Evolutionary conservation across 2,329 filamentous ascomycete genomes (phyloP).

Genomic region (Sclerotinia minor): DNA sequence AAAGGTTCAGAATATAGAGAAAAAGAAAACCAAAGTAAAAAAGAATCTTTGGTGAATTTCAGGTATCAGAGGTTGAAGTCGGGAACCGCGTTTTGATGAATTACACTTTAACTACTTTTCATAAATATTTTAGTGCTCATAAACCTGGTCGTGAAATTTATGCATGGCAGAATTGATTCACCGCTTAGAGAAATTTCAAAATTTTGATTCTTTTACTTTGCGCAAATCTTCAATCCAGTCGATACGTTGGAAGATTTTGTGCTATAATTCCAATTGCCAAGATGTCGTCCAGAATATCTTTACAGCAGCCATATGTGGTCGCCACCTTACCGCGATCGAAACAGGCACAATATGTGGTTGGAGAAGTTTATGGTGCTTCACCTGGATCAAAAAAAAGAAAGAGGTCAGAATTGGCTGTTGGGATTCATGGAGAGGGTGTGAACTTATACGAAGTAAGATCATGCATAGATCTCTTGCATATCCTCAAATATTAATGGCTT

Average conservation of each 20-base stretch:
- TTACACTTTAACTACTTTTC: constrained; percentile 19
- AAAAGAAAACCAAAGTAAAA: background rate
- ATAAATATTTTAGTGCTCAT: background rate
- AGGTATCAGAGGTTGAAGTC: background rate
- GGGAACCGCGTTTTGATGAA: constrained; percentile 17
- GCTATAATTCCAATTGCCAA: constrained; percentile 10
- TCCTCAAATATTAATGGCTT: constrained; percentile 18
- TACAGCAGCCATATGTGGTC: constrained; percentile 65
- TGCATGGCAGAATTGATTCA: constrained; percentile 20
- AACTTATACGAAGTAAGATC: constrained; percentile 64
- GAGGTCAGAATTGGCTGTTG: constrained; percentile 62
- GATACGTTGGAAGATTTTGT: constrained; percentile 11
- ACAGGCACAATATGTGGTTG: constrained; percentile 57
- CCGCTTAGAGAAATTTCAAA: constrained; percentile 27
- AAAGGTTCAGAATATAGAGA: background rate
- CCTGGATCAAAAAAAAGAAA: constrained; percentile 61
- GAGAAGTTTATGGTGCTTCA: constrained; percentile 61
- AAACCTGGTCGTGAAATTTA: background rate
- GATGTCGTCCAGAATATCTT: constrained; percentile 53
- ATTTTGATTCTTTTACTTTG: constrained; percentile 18
- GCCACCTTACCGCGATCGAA: constrained; percentile 60
- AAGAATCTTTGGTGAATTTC: constrained; percentile 5
- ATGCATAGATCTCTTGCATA: background rate
- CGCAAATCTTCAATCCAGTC: constrained; percentile 9
- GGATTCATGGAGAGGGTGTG: constrained; percentile 64